Base-by-base conservation (phyloP, 441 rosid species). In the Bocquillonia castaneifolia region DNA sequence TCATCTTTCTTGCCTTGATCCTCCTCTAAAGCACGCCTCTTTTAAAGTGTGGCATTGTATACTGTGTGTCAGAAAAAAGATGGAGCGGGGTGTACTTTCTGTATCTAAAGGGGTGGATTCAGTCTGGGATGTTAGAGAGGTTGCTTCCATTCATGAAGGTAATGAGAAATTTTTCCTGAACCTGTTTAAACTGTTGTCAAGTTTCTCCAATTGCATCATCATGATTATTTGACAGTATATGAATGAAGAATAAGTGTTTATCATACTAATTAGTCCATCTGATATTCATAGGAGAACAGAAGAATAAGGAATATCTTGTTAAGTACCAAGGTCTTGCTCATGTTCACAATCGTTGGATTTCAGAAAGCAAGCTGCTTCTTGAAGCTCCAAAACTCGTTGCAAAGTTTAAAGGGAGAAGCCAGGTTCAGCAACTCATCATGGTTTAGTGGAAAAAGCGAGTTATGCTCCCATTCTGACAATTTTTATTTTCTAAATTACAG, bases 271-370 rank as follows among this genome's bases (percentile, higher is more conserved):
- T 37, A 22, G 50, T 40, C 50, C 1, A 39, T 37, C 2, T 60
- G 50, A 37, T 36, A 7, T 60, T 60, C 31, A 37, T 50, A 77
- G 81, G 60, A 50, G 66, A 52, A 40, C 66, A 28, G 66, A 70
- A 31, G 67, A 68, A 42, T 64, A 74, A 68, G 64, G 76, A 77
- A 54, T 74, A 76, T 71, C 74, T 74, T 61, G 80, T 80, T 34
- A 74, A 80, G 63, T 76, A 76, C 68, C 63, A 74, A 71, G 83
- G 80, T 74, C 80, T 80, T 64, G 74, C 80, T 32, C 83, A 74
- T 74, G 67, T 74, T 65, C 78, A 80, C 65, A 80, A 76, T 69
- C 68, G 42, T 25, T 80, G 80, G 80, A 29, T 79, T 54, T 56
- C 78, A 57, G 83, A 80, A 53, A 67, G 36, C 40, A 29, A 70